Base-by-base conservation (phyloP, 1,139 yeast genomes). In the Kazachstania sp. region DNA sequence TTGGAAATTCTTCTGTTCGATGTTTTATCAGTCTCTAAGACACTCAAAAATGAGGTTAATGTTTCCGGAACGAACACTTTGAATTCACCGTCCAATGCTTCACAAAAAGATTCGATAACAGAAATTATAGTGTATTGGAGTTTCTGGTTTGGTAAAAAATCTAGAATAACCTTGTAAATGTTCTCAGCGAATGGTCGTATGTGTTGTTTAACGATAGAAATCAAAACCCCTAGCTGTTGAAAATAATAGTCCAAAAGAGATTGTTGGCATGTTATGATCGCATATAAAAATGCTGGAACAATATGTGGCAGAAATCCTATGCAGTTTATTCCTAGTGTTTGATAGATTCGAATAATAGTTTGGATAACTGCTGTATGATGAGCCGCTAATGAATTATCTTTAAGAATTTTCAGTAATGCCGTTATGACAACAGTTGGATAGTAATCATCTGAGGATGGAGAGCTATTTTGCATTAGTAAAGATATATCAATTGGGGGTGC, bases 291-390 rank as follows among this genome's bases (percentile, higher is more conserved):
- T 0, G 95, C 96, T 0, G 96, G 96, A 41, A 94, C 82, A 13
- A 90, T 87, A 52, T 86, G 90, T 28, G 86, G 86, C 49, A 94
- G 70, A 61, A 86, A 92, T 8, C 94, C 81, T 23, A 92, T 95
- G 65, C 97, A 92, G 48, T 90, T 79, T 49, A 87, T 71, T 0
- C 97, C 95, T 50, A 92, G 71, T 1, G 95, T 85, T 64, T 86
- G 87, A 70, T 88, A 90, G 45, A 92, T 86, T 59, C 86, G 83
- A 77, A 90, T 82, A 45, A 94, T 86, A 0, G 98, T 95, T 58
- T 87, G 95, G n/a, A 90, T 86, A 29, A 87, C 95, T 38, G 87
- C 84, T 7, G 92, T 85, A 62, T 94, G 98, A 59, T 90, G 95
- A 0, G 86, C 73, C 15, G 85, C 81, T 50, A 92, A 71, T 0